phyloP scores from a whole-genome alignment of 176 grass and related monocot genomes.

The Carex parvula region DNA sequence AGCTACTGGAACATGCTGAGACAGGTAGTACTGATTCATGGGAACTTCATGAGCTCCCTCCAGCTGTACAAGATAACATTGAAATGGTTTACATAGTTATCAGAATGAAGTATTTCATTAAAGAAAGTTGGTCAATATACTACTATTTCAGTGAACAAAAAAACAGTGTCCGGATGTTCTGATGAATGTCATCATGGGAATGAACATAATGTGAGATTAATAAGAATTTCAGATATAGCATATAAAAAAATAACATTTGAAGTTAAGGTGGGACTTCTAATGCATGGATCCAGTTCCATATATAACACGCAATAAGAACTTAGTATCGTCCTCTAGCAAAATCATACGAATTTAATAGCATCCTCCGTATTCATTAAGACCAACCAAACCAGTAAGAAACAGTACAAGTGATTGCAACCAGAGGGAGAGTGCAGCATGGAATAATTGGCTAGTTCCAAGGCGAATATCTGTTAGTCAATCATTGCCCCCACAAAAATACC shows the following conservation, averaged over 20 bases:
- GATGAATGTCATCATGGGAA: not conserved
- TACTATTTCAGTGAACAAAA: not conserved
- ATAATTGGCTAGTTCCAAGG: not conserved
- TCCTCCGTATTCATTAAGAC: not conserved
- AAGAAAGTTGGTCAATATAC: not conserved
- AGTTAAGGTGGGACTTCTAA: not conserved
- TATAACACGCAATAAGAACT: not conserved
- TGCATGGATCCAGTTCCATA: not conserved
- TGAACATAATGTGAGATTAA: not conserved
- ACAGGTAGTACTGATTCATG: conserved; percentile 42
- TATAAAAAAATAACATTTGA: not conserved
- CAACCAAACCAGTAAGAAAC: not conserved
- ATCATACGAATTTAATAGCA: not conserved
- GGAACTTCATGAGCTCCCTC: conserved; percentile 75
- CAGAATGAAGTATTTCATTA: not conserved
- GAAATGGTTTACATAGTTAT: not conserved
- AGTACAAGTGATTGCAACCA: not conserved
- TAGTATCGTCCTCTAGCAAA: not conserved
- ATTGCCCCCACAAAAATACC: not conserved
- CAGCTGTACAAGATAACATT: conserved; percentile 53
- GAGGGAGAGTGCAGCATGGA: not conserved
- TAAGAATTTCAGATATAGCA: not conserved
- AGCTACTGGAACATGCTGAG: conserved; percentile 34
- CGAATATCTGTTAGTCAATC: not conserved
- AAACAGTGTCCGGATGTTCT: not conserved